Evolutionary conservation across 139 green algal genomes (phyloP).

Genomic region (Penium margaritaceum): DNA sequence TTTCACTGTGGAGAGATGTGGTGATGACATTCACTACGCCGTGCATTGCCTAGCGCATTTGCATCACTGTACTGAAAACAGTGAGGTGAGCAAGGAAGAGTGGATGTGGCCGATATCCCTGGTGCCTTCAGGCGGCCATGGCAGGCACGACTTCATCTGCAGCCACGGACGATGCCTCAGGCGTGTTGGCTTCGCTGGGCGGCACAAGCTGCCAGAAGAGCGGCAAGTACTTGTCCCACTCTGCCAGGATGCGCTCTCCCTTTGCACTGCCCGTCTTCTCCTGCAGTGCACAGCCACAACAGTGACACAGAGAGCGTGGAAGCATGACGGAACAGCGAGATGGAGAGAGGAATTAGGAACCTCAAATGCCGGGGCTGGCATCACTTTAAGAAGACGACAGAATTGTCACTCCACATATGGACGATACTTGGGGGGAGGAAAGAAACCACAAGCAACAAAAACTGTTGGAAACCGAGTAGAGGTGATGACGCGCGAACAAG

Average conservation of each 20-base stretch:
- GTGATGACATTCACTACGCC: no score
- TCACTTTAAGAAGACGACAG: background rate
- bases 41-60: no score
- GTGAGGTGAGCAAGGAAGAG: no score
- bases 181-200: slow-evolving; percentile 67
- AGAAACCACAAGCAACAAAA: no score
- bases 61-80: no score
- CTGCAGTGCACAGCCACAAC: slow-evolving; percentile 4
- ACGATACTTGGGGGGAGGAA: no score
- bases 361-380: background rate
- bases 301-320: background rate
- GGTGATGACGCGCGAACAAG: background rate
- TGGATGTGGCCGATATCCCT: no score
- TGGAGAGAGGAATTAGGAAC: background rate
- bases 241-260: slow-evolving; percentile 64
- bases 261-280: slow-evolving; percentile 70
- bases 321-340: background rate
- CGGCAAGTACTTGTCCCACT: slow-evolving; percentile 66
- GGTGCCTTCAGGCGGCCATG: slow-evolving; percentile 20
- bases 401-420: no score
- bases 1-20: no score
- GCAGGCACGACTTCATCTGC: slow-evolving; percentile 11
- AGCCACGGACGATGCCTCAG: slow-evolving; percentile 52
- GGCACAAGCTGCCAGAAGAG: slow-evolving; percentile 98
- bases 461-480: background rate